phyloP scores from a whole-genome alignment of 2,329 filamentous ascomycete genomes.

The Aspergillus brunneoviolaceus region DNA sequence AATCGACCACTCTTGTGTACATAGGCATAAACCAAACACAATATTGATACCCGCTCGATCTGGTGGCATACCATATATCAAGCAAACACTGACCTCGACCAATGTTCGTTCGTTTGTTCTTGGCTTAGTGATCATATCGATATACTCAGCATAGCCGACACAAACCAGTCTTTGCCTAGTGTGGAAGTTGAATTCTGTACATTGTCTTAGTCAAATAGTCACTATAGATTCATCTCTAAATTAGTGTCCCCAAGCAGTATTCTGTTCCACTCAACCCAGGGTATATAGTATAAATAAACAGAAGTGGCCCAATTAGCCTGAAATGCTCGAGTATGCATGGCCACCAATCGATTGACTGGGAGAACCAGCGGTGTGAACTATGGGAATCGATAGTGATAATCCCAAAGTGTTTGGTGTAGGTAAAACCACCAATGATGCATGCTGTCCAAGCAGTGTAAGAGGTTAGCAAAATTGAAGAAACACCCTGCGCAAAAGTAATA shows the following conservation, averaged over 20 bases:
- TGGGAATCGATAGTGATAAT: background rate
- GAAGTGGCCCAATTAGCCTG: background rate
- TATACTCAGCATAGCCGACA: background rate
- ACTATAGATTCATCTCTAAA: conserved; percentile 4
- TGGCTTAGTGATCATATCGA: background rate
- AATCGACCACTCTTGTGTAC: background rate
- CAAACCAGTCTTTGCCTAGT: background rate
- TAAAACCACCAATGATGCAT: background rate
- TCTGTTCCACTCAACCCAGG: conserved; percentile 7
- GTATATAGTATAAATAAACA: conserved; percentile 11
- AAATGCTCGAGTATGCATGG: conserved; percentile 4
- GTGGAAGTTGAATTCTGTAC: background rate
- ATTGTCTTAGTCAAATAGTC: background rate
- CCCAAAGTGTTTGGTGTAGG: background rate
- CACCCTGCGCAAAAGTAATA: background rate
- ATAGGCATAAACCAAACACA: conserved; percentile 7
- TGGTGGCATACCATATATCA: background rate
- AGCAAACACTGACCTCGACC: background rate
- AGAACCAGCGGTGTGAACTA: background rate
- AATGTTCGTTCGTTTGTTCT: too few relatives aligned
- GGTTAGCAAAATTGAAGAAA: conserved; percentile 3
- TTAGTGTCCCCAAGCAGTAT: conserved; percentile 7
- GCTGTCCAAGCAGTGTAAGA: background rate
- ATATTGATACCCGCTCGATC: conserved; percentile 7
- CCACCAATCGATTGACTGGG: background rate